Percentiles rank a stretch among this genome's conserved stretches.
These are phyloP conservation scores for Umbellularia californica DNA, from an alignment of 164 flowering plant genomes.

Conservation along the genomic window DNA sequence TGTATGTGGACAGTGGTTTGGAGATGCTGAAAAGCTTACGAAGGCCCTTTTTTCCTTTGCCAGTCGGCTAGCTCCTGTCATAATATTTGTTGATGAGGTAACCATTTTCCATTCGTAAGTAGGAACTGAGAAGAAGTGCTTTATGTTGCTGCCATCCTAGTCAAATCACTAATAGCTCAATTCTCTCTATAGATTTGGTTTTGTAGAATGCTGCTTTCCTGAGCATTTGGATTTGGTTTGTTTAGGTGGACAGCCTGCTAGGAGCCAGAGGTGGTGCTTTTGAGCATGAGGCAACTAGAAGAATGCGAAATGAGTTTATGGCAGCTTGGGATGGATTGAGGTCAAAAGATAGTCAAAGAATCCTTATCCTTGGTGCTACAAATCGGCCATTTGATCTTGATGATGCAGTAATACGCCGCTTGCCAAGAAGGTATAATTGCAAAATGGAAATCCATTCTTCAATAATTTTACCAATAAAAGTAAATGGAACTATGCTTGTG, in stretches of 20 bases:
- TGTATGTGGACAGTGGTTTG: constrained; percentile 80
- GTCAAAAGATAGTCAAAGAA: constrained; percentile 93
- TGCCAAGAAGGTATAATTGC: constrained; percentile 76
- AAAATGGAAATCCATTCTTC: not conserved
- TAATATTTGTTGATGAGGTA: constrained; percentile 98
- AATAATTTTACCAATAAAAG: not conserved
- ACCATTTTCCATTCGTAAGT: not conserved
- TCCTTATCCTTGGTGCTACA: constrained; percentile 96
- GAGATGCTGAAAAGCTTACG: constrained; percentile 99
- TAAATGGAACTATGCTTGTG: not conserved
- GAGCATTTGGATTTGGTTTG: constrained; percentile 10
- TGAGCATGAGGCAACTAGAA: constrained; percentile 98
- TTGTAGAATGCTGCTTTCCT: not conserved
- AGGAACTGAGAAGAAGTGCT: not conserved
- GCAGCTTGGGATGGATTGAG: constrained; percentile 99
- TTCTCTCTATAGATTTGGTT: not conserved
- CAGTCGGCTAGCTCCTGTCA: constrained; percentile 88
- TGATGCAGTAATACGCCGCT: constrained; percentile 97
- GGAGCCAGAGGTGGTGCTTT: constrained; percentile 97
- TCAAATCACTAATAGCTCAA: not conserved
- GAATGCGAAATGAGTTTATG: constrained; percentile 99
- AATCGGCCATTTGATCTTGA: constrained; percentile 99
- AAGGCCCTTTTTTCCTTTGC: constrained; percentile 98
- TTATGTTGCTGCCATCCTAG: not conserved
- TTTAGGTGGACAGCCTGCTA: constrained; percentile 92